Conservation (phyloP, 495 filamentous ascomycete species). For the Aspergillus cristatus region DNA sequence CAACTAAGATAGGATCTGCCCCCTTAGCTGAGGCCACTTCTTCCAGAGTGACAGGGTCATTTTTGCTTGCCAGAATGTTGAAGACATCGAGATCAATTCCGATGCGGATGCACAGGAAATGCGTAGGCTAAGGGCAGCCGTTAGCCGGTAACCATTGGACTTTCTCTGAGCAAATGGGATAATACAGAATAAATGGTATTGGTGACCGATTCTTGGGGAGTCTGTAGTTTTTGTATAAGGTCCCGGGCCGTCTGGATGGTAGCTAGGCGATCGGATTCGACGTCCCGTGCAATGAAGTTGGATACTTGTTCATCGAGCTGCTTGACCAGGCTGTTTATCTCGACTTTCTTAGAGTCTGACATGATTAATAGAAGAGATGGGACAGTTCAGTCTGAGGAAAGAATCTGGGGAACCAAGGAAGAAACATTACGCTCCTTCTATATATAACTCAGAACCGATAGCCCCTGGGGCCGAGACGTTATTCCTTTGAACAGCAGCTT, state of each 20-base stretch:
- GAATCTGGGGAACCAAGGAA: no score
- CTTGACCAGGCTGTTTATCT: not conserved
- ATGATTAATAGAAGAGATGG: no score
- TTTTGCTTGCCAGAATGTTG: slow-evolving; percentile 4
- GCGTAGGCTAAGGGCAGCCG: slow-evolving; percentile 7
- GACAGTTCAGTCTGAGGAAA: no score
- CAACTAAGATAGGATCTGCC: slow-evolving; percentile 3
- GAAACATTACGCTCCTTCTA: no score
- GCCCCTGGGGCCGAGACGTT: no score
- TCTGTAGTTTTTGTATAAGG: slow-evolving; percentile 4
- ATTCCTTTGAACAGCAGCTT: no score
- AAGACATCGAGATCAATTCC: slow-evolving; percentile 13
- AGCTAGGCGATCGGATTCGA: slow-evolving; percentile 8
- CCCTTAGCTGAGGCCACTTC: slow-evolving; percentile 9
- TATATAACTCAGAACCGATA: no score
- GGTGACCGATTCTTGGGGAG: slow-evolving; percentile 8
- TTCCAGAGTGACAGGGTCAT: slow-evolving; percentile 4
- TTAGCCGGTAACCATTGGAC: no score
- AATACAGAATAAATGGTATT: slow-evolving; percentile 6
- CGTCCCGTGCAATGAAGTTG: not conserved
- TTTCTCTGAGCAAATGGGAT: no score
- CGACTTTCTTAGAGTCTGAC: not conserved
- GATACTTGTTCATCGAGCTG: not conserved
- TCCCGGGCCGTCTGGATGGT: slow-evolving; percentile 9
- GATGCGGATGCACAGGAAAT: slow-evolving; percentile 10